Base-by-base conservation (phyloP, 176 grass and related monocot genomes). In the Poa annua region DNA sequence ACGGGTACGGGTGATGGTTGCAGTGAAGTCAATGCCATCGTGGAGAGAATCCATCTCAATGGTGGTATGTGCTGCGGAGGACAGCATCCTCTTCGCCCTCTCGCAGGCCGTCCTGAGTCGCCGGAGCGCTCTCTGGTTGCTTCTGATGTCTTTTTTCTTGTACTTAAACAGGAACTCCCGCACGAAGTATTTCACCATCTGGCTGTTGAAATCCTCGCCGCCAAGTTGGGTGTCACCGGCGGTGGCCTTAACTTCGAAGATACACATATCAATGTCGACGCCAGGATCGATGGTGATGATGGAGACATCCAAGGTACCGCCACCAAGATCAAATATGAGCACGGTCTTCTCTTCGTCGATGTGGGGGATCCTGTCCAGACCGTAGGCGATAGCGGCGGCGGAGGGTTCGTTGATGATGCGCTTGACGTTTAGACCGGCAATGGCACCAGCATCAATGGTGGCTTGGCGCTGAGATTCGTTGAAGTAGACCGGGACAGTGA, bases 51-150 rank as follows among this genome's bases (percentile, higher is more conserved):
- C 64, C 3, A 67, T 38, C 64, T 67, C 64, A 67, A 67, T 33
- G 33, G 33, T 64, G 14, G 61, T 26, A 25, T 64, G 61, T 26
- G 32, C 26, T 5, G 32, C 33, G 42, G 42, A 45, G 11, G 42
- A 45, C 42, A 45, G 61, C 13, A 64, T 64, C 32, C 61, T 64
- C 61, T 64, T 64, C 7, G 61, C 61, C 61, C 61, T 64, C 61
- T 64, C 61, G 32, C 61, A 64, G 13, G 61, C 61, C 14, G 13
- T 29, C 61, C 26, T 64, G 26, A 64, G 61, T 13, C 61, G 13
- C 61, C 33, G 33, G 26, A 64, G 61, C 26, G 61, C 61, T 26
- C 32, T 64, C 29, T 26, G 61, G 61, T 64, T 64, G 61, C 32
- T 33, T 64, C 61, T 64, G 13, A 33, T 32, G 13, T 64, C 61